These are phyloP conservation scores for Xylaria polymorpha DNA, from an alignment of 2,329 filamentous ascomycete genomes.

Conservation along the genomic window DNA sequence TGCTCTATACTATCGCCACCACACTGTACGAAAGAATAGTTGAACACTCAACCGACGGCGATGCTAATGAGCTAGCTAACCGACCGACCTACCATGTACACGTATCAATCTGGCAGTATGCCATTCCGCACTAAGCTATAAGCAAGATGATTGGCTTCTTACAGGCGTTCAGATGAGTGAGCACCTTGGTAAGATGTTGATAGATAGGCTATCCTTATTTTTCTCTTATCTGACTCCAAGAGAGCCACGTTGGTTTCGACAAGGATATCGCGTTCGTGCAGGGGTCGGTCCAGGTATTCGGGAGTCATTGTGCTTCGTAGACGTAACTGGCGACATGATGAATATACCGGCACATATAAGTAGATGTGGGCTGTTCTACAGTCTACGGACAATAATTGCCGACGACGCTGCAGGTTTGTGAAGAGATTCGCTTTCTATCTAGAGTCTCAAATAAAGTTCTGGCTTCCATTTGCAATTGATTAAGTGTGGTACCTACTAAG, in stretches of 20 bases:
- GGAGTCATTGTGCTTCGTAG: neutral
- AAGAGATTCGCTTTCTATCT: neutral
- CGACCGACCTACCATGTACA: neutral
- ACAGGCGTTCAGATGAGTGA: neutral
- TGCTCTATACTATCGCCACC: neutral
- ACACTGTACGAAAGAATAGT: neutral
- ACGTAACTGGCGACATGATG: slow-evolving; percentile 6
- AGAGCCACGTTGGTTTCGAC: neutral
- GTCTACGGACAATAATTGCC: neutral
- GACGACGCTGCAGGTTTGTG: neutral
- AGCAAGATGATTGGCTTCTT: neutral
- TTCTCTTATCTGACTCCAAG: neutral
- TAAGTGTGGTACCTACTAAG: no score
- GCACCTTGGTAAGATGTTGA: neutral
- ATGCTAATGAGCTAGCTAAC: neutral
- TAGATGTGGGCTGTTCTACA: neutral
- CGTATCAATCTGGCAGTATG: no score
- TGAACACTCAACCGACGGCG: neutral
- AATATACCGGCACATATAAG: neutral
- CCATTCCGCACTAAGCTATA: neutral
- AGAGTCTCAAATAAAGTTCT: neutral
- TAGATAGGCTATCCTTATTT: neutral
- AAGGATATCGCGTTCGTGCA: neutral
- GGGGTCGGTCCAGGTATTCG: slow-evolving; percentile 13
- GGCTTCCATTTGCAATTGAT: neutral